Base-by-base conservation (phyloP, 202 grass and related monocot species). In the Bolboschoenoplectus hybrid region DNA sequence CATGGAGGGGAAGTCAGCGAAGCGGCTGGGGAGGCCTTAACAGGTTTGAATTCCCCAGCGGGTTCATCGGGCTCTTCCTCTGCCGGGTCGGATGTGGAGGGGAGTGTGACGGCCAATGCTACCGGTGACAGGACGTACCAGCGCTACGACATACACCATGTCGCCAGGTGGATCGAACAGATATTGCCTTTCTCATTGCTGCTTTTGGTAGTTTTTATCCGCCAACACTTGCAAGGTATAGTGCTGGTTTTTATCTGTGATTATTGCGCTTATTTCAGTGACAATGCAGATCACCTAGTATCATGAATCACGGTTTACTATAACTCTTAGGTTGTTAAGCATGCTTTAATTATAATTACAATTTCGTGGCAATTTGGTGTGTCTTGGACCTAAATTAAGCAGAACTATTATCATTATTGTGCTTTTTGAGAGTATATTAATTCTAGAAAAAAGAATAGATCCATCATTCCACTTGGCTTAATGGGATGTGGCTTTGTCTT, bases 171-270 rank as follows among this genome's bases (percentile, higher is more conserved):
- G 93, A 92, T 98, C 34, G 96, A 98, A 83, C 96, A 98, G 86
- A 91, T 95, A 88, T 74, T 98, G 63, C 96, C 96, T 2, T 98
- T 95, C 82, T 98, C 96, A 3, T 88, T 98, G 91, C 91, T 98
- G 60, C 88, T 98, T n/a, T 87, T 98, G 39, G 96, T 98, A 58
- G 93, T 98, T 77, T 98, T 98, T 87, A 98, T 98, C 86, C 91
- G 93, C 68, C 96, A 98, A 62, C 96, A 98, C 87, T 86, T 98
- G 62, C 96, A 98, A 94, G 96, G 93, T 98, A 87, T 87, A 32
- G 34, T 82, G 7, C 50, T 81, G 16, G 35, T 32, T 56, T 86
- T 51, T 36, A 41, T 58, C 5, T 62, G 53, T 74, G 56, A n/a
- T 63, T 65, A 47, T 39, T 51, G 6, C 50, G 44, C 67, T 3